A percentile compares a stretch with the other conserved stretches of the same genome.
phyloP scores from a whole-genome alignment of 371 early-diverging fungal species.

The Parasitella parasitica region DNA sequence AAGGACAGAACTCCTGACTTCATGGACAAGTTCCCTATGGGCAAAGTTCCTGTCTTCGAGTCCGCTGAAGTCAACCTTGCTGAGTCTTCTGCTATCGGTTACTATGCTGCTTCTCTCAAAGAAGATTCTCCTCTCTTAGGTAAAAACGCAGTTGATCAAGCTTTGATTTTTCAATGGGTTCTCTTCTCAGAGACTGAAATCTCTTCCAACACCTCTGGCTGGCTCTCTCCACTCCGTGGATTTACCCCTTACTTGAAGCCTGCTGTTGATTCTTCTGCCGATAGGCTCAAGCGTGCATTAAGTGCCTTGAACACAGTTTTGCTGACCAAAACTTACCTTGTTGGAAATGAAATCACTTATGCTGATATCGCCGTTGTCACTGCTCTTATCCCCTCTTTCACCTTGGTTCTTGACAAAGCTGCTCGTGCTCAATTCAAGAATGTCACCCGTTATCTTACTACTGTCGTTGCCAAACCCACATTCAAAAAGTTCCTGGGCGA shows the following conservation, averaged over 20 bases:
- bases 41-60: constrained; percentile 85
- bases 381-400: constrained; percentile 53
- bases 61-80: constrained; percentile 69
- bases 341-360: constrained; percentile 75
- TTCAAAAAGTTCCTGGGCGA: constrained; percentile 80
- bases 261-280: constrained; percentile 54
- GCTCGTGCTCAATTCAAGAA: constrained; percentile 81
- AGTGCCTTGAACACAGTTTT: constrained; percentile 63
- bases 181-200: constrained; percentile 70
- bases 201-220: constrained; percentile 37
- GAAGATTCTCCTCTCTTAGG: constrained; percentile 65
- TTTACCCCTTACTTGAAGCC: constrained; percentile 60
- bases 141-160: constrained; percentile 65
- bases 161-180: constrained; percentile 78
- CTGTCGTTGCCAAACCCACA: constrained; percentile 72
- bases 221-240: constrained; percentile 61
- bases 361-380: constrained; percentile 71
- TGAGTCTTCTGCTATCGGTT: constrained; percentile 87
- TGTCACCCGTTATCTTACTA: constrained; percentile 86
- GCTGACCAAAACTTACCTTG: constrained; percentile 71
- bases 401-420: constrained; percentile 44
- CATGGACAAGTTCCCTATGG: constrained; percentile 80
- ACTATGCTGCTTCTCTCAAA: constrained; percentile 79
- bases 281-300: constrained; percentile 55
- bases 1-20: constrained; percentile 70